Evolutionary conservation across 768 basidiomycete species (phyloP).

Genomic region (Hypsizygus marmoreus): DNA sequence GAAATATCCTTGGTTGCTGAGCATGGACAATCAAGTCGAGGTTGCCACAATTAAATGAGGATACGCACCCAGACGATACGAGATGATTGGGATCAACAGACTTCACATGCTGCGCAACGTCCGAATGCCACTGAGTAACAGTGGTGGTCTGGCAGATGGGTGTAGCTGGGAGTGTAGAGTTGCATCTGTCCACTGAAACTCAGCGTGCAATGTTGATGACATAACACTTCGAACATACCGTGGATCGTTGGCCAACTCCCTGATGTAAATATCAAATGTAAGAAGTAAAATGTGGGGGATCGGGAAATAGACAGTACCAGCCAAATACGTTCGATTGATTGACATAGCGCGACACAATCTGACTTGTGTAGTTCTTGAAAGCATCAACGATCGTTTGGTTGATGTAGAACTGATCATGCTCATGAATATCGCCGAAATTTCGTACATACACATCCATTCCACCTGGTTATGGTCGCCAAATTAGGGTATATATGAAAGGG

Average conservation of each 20-base stretch:
- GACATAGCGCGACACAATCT: conserved; percentile 56
- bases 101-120: conserved; percentile 45
- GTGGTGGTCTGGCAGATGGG: conserved; percentile 48
- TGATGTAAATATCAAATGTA: conserved; percentile 25
- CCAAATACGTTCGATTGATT: conserved; percentile 53
- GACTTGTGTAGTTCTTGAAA: conserved; percentile 60
- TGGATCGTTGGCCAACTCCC: conserved; percentile 71
- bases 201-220: conserved; percentile 1
- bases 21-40: not conserved
- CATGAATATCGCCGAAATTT: conserved; percentile 38
- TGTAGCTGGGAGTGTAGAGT: conserved; percentile 50
- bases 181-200: conserved; percentile 47
- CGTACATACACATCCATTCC: conserved; percentile 71
- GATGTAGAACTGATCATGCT: conserved; percentile 63
- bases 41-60: conserved; percentile 10
- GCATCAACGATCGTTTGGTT: conserved; percentile 47
- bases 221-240: conserved; percentile 35
- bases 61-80: conserved; percentile 58
- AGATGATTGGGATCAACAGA: conserved; percentile 63
- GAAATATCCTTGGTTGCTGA: conserved; percentile 56
- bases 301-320: conserved; percentile 36
- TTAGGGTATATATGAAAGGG: not conserved
- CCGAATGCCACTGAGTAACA: conserved; percentile 59
- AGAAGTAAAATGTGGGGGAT: conserved; percentile 10
- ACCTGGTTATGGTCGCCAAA: conserved; percentile 36